phyloP scores from a whole-genome alignment of 2,329 filamentous ascomycete species.

The Penicillium sp. region DNA sequence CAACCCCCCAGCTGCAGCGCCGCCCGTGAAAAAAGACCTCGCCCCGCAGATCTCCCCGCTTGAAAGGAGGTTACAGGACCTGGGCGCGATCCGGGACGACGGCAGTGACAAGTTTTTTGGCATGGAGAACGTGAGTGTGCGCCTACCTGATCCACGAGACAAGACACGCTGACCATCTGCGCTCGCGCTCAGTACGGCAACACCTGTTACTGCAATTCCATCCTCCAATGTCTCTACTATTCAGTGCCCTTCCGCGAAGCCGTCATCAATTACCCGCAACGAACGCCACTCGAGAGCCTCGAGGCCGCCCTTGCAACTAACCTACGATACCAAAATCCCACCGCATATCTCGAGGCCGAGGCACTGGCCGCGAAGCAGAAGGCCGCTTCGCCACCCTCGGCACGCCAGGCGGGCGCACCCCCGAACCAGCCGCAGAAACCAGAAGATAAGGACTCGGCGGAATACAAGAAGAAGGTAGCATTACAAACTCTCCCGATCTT shows the following conservation, averaged over 20 bases:
- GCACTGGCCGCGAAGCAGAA: slow-evolving; percentile 51
- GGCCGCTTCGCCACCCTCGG: slow-evolving; percentile 33
- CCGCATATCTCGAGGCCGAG: slow-evolving; percentile 56
- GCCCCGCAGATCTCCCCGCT: slow-evolving; percentile 60
- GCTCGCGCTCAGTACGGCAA: slow-evolving; percentile 76
- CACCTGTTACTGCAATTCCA: slow-evolving; percentile 98
- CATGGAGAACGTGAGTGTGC: slow-evolving; percentile 83
- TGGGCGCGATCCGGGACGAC: slow-evolving; percentile 78
- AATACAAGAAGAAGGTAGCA: slow-evolving; percentile 97
- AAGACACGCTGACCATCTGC: slow-evolving; percentile 20
- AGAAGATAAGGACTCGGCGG: slow-evolving; percentile 92
- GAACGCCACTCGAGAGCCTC: slow-evolving; percentile 69
- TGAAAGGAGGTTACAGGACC: slow-evolving; percentile 77
- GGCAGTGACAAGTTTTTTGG: slow-evolving; percentile 98
- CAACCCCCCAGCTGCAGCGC: slow-evolving; percentile 47
- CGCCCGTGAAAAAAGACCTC: slow-evolving; percentile 61
- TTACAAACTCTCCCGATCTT: slow-evolving; percentile 84
- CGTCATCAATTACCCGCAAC: slow-evolving; percentile 84
- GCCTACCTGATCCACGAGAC: background rate
- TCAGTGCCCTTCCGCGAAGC: slow-evolving; percentile 91
- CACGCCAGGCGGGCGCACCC: slow-evolving; percentile 54
- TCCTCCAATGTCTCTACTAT: slow-evolving; percentile 95
- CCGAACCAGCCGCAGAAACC: slow-evolving; percentile 65
- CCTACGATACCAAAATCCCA: slow-evolving; percentile 63
- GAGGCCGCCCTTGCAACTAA: slow-evolving; percentile 54